These are phyloP conservation scores for Coemansia sp. DNA, from an alignment of 192 early-diverging fungal genomes.

Conservation along the genomic window DNA sequence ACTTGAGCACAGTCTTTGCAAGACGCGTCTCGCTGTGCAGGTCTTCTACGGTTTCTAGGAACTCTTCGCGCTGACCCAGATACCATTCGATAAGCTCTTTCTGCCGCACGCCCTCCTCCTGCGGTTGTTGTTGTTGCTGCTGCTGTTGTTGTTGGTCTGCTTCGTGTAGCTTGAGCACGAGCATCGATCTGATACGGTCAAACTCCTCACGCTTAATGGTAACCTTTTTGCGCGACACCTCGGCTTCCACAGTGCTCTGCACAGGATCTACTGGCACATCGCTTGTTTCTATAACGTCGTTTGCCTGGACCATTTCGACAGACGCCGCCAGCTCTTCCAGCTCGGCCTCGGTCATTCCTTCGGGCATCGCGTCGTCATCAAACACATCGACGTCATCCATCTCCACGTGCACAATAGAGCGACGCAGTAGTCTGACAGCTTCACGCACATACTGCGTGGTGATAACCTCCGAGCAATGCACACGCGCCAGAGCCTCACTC, in stretches of 20 bases:
- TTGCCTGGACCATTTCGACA: not conserved
- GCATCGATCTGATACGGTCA: constrained; percentile 58
- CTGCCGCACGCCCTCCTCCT: constrained; percentile 38
- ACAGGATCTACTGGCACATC: constrained; percentile 7
- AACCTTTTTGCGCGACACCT: constrained; percentile 35
- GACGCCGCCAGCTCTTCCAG: not conserved
- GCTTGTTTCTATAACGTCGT: not conserved
- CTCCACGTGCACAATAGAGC: constrained; percentile 87
- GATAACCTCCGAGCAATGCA: constrained; percentile 72
- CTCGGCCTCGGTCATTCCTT: not conserved
- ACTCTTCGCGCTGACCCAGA: constrained; percentile 66
- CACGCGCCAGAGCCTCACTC: constrained; percentile 92
- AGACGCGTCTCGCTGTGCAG: constrained; percentile 61
- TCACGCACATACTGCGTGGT: constrained; percentile 75
- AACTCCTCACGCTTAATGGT: constrained; percentile 65
- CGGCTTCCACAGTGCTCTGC: constrained; percentile 18
- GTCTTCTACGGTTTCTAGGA: constrained; percentile 64
- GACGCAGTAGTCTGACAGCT: constrained; percentile 79
- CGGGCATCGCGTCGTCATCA: constrained; percentile 33
- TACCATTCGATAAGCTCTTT: constrained; percentile 72
- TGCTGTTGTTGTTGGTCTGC: constrained; percentile 18
- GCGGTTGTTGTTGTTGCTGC: not conserved
- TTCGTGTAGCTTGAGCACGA: constrained; percentile 52
- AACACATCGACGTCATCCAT: constrained; percentile 74
- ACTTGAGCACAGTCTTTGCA: constrained; percentile 67